phyloP scores from a whole-genome alignment of 345 rosid genomes.

The Eucalyptus decipiens region DNA sequence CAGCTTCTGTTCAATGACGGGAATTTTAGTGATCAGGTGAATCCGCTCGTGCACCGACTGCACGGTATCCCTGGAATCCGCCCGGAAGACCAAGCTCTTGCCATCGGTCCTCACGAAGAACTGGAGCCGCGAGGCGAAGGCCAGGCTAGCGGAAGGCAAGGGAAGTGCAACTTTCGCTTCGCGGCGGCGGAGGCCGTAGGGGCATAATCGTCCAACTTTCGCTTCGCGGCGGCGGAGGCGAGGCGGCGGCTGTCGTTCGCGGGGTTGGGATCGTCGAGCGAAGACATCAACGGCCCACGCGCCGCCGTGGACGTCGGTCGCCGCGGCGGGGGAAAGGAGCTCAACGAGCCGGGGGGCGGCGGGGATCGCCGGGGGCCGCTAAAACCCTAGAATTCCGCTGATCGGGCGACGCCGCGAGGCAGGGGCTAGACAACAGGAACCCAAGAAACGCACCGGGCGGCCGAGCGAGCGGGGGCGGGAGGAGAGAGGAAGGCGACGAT shows the following conservation, averaged over 20 bases:
- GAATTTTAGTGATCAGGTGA: conserved; percentile 42
- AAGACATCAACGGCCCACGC: neutral
- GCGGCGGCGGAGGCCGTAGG: conserved; percentile 7
- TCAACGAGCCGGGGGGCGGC: neutral
- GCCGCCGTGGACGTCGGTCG: neutral
- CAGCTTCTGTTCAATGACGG: conserved; percentile 47
- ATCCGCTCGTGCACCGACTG: conserved; percentile 47
- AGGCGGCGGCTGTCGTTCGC: neutral
- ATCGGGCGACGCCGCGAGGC: too few relatives aligned
- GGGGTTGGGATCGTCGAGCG: neutral
- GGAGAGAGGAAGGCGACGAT: too few relatives aligned
- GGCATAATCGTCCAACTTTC: conserved; percentile 64
- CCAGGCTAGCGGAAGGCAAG: neutral
- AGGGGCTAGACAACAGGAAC: neutral
- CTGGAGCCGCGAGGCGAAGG: conserved; percentile 35
- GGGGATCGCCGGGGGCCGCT: too few relatives aligned
- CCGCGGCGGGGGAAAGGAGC: too few relatives aligned
- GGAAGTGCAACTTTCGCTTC: too few relatives aligned
- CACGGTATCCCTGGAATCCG: conserved; percentile 56
- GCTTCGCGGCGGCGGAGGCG: neutral
- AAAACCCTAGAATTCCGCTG: too few relatives aligned
- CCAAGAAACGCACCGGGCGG: too few relatives aligned
- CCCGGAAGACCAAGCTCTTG: conserved; percentile 51
- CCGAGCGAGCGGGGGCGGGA: too few relatives aligned
- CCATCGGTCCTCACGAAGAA: conserved; percentile 69